Evolutionary conservation across 2,329 filamentous ascomycete genomes (phyloP).

Genomic region (Fusarium sp.): DNA sequence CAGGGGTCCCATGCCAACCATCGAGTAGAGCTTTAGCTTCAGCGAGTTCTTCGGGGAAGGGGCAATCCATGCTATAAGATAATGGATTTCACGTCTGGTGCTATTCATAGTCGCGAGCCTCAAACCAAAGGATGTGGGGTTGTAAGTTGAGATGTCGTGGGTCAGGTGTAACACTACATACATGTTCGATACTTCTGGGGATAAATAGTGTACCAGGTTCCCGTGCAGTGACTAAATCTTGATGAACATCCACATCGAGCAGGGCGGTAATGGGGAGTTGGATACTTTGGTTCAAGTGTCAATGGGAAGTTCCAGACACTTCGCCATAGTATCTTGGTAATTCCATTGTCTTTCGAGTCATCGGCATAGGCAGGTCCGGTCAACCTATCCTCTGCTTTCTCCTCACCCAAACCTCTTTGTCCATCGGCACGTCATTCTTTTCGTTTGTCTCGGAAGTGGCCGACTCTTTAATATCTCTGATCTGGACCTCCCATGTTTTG

Average conservation of each 20-base stretch:
- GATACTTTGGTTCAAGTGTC: no score
- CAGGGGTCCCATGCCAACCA: slow-evolving; percentile 28
- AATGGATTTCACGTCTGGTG: neutral
- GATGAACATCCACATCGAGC: no score
- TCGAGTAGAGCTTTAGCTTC: slow-evolving; percentile 48
- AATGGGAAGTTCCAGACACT: no score
- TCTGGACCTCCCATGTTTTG: slow-evolving; percentile 73
- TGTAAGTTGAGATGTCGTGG: neutral
- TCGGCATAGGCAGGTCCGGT: neutral
- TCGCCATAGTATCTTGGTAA: no score
- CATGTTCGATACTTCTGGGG: no score
- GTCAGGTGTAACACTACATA: neutral
- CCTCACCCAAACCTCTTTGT: slow-evolving; percentile 60
- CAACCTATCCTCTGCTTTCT: slow-evolving; percentile 57
- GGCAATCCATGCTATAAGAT: slow-evolving; percentile 48
- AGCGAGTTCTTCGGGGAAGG: slow-evolving; percentile 44
- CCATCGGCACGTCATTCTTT: neutral
- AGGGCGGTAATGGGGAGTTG: no score
- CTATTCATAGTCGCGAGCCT: neutral
- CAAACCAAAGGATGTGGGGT: neutral
- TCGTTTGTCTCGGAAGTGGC: neutral
- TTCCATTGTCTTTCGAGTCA: no score
- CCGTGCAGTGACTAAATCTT: no score
- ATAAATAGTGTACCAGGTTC: neutral
- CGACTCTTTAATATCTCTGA: slow-evolving; percentile 53